Percentiles rank a stretch among this genome's conserved stretches.
phyloP scores from a whole-genome alignment of 305 asterid species.

The Solanum hybrid region DNA sequence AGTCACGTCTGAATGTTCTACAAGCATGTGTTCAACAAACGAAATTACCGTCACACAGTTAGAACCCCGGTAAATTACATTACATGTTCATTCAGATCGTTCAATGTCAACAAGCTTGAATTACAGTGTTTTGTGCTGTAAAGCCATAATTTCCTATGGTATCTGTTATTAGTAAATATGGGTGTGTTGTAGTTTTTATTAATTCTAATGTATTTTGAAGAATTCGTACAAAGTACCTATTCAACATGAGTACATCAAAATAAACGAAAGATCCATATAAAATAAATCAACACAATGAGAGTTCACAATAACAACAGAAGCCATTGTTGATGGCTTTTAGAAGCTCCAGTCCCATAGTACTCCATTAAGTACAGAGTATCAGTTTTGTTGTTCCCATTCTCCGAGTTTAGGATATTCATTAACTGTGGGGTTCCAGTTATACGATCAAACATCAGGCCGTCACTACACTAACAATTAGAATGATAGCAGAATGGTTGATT shows the following conservation, averaged over 20 bases:
- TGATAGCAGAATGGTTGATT: background rate
- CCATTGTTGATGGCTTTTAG: background rate
- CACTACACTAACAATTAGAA: background rate
- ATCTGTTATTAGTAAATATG: background rate
- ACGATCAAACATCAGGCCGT: background rate
- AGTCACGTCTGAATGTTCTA: background rate
- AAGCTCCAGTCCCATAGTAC: background rate
- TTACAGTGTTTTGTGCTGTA: background rate
- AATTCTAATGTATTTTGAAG: background rate
- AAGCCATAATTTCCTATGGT: background rate
- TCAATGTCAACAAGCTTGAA: background rate
- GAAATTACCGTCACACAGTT: background rate
- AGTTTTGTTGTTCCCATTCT: background rate
- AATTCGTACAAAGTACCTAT: background rate
- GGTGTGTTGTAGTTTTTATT: background rate
- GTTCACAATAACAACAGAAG: background rate
- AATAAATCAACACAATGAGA: background rate
- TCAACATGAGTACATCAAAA: background rate
- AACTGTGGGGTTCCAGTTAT: too few relatives aligned
- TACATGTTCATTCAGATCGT: background rate
- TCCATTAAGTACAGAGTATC: background rate
- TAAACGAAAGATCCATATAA: background rate
- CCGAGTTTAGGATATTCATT: background rate
- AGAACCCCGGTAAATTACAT: background rate
- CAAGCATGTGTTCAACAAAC: background rate